Base-by-base conservation (phyloP, 2,329 filamentous ascomycete species). In the Microdochium trichocladiopsis region DNA sequence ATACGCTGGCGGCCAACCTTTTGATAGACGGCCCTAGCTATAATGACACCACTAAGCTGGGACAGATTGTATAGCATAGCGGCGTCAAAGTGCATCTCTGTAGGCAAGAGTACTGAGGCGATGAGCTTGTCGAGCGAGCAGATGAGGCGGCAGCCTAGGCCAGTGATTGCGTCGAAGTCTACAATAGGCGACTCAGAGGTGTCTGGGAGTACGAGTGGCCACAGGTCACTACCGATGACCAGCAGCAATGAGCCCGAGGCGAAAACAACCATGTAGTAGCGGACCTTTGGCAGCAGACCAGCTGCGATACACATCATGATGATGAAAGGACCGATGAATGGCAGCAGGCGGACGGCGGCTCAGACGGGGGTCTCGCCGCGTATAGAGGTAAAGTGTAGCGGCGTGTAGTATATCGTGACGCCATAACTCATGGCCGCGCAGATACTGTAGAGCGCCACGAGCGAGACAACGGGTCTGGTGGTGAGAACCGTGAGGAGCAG, bases 341-440 rank as follows among this genome's bases (percentile, higher is more conserved):
- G 73, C 2, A 76, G 61, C 0, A 76, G 60, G 18, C 69, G 66
- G 2, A 74, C 65, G 1, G 66, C 72, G 4, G 71, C 67, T 43
- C 63, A 55, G 11, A 76, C 55, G 0, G 70, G 63, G 2, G 52
- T 59, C 51, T 79, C 76, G 3, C 66, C 65, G 3, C 63, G 61
- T 1, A 66, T 69, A 57, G 78, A 80, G 53, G 76, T 71, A 63
- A 80, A 80, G 61, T 71, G 78, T 6, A 80, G 60, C 0, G 78
- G 77, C 25, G 78, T 72, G 59, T 73, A 80, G 63, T 81, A 82
- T 5, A 77, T 64, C 0, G 69, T 58, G 47, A 73, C 63, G 14
- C 70, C 72, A 53, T 71, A 67, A 9, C 63, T 63, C 2, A 69
- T 64, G 6, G 64, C 68, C 0, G 66, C 65, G 28, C 63, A 65